Base-by-base conservation (phyloP, 208 protist genomes). In the Acanthamoeba healyi region DNA sequence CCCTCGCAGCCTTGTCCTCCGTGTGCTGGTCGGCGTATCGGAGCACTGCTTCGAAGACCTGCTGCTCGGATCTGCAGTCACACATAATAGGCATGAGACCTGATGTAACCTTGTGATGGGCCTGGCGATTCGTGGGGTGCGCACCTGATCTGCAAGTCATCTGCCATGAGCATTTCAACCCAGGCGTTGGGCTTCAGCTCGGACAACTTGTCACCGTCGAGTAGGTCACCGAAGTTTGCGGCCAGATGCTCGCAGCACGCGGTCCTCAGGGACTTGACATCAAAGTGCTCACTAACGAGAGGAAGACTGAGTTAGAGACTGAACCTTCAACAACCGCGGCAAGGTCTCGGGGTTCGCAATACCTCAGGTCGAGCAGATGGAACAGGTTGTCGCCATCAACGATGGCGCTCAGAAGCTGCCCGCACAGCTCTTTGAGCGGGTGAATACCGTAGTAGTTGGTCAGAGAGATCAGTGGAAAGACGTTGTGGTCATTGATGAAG, bases 361-460 rank as follows among this genome's bases (percentile, higher is more conserved):
- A 72, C 63, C 63, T 58, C 3, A 92, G 40, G 32, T 92, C 87
- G 14, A 92, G 63, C 22, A 92, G 42, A 36, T 81, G 42, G n/a
- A 92, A 79, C 54, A 92, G 40, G 26, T 70, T 92, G 54, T 92
- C 87, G 34, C 34, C 87, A 36, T 92, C 42, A 1, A 92, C 58
- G 3, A 92, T 4, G 14, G 58, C 38, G 24, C 87, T 54, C 58
- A 92, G 29, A 4, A 92, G 65, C 46, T 92, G 24, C 5, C 87
- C 87, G 40, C 87, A 92, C 17, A 92, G 24, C 65, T 92, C 87
- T 54, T 92, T 92, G 36, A 92, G 87, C 10, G 87, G 46, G 44
- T 92, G 61, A 51, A 92, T 79, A n/a, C 87, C 87, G 65, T 63
- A 77, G 87, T 77, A 58, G 58, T 92, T 92, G 87, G 61, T 81